A percentile compares a stretch with the other conserved stretches of the same genome.
phyloP scores from a whole-genome alignment of 805 yeast species.

The Saccharomycopsis sp. region DNA sequence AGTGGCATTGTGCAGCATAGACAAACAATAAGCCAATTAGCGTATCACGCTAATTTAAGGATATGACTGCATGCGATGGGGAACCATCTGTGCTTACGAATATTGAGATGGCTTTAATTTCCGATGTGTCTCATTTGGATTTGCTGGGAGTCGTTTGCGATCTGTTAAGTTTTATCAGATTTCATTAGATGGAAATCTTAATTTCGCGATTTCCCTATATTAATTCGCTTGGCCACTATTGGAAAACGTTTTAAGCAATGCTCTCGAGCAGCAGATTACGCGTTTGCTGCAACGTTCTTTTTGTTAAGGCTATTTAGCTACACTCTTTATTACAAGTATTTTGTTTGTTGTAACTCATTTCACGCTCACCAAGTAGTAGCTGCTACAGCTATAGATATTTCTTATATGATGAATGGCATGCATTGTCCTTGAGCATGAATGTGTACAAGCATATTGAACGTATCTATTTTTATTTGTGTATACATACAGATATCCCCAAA shows the following conservation, averaged over 20 bases:
- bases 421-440: background rate
- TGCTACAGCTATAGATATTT: too few species aligned
- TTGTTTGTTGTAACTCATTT: background rate
- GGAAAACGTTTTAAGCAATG: too few species aligned
- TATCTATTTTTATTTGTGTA: too few species aligned
- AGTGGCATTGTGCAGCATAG: background rate
- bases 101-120: background rate
- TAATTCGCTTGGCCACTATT: too few species aligned
- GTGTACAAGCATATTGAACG: background rate
- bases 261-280: too few species aligned
- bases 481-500: background rate
- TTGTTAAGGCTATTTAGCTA: too few species aligned
- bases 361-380: background rate
- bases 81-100: background rate
- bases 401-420: background rate
- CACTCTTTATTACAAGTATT: background rate
- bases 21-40: background rate
- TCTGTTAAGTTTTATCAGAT: background rate
- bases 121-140: background rate
- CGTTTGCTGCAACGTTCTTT: too few species aligned
- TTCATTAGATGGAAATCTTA: background rate
- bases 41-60: background rate
- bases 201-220: too few species aligned
- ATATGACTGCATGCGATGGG: background rate
- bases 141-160: background rate